phyloP scores from a whole-genome alignment of 495 filamentous ascomycete species.

The Pyronema domesticum region DNA sequence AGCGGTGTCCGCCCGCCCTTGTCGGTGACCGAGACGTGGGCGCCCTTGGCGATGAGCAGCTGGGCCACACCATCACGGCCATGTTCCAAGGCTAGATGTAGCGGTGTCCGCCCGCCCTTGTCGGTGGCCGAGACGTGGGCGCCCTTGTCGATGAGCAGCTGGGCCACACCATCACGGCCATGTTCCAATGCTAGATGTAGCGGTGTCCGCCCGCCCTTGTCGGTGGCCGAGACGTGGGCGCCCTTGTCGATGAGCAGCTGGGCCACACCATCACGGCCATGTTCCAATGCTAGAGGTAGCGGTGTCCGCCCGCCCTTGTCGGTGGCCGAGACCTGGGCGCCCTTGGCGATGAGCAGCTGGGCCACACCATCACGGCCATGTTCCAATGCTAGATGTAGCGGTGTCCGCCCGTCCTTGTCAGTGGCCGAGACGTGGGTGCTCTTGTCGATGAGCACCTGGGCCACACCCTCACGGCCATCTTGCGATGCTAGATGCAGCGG shows the following conservation, averaged over 20 bases:
- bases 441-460: no score
- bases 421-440: no score
- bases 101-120: background rate
- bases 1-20: no score
- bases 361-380: no score
- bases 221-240: no score
- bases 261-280: no score
- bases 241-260: no score
- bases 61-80: background rate
- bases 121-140: background rate
- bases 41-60: background rate
- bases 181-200: background rate
- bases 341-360: background rate
- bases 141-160: background rate
- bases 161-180: background rate
- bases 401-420: background rate
- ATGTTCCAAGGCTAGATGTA: background rate
- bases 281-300: no score
- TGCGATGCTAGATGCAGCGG: no score
- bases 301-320: no score
- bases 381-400: no score
- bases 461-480: no score
- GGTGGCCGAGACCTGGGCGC: background rate
- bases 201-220: background rate
- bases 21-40: background rate